These are phyloP conservation scores for Apiospora phragmitis DNA, from an alignment of 2,329 filamentous ascomycete genomes.

Conservation along the genomic window DNA sequence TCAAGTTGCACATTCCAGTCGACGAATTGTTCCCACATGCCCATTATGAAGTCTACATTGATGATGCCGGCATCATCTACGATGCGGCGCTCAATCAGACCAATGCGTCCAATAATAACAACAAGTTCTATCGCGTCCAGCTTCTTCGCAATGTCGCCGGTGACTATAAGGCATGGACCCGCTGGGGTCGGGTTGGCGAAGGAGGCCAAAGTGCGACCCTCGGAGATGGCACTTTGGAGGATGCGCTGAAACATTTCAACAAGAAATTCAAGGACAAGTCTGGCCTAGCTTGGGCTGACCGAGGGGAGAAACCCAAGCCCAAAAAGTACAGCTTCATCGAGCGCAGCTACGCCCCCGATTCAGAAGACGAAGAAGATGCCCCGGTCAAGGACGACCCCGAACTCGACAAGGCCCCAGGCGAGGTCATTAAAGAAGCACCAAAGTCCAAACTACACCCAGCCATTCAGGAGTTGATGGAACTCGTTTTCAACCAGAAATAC, in stretches of 20 bases:
- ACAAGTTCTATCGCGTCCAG: conserved; percentile 81
- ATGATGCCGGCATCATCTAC: conserved; percentile 65
- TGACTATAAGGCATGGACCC: conserved; percentile 66
- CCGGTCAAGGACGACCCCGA: conserved; percentile 21
- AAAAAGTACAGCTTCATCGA: conserved; percentile 82
- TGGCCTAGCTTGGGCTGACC: conserved; percentile 55
- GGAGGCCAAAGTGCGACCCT: conserved; percentile 49
- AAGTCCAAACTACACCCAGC: conserved; percentile 34
- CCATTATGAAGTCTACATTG: conserved; percentile 62
- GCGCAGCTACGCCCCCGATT: conserved; percentile 71
- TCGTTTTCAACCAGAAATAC: conserved; percentile 80
- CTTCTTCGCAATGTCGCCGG: conserved; percentile 41
- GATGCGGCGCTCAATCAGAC: conserved; percentile 82
- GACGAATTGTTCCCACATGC: conserved; percentile 21
- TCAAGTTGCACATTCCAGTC: conserved; percentile 13
- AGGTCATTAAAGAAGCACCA: conserved; percentile 21
- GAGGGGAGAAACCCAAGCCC: conserved; percentile 56
- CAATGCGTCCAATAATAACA: conserved; percentile 70
- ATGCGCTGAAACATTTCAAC: conserved; percentile 53
- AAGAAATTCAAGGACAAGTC: conserved; percentile 66
- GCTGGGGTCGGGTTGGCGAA: conserved; percentile 78
- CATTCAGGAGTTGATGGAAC: conserved; percentile 69
- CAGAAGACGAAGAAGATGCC: conserved; percentile 30
- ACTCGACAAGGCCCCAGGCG: conserved; percentile 27
- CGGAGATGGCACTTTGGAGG: conserved; percentile 40